Percentiles rank a stretch among this genome's conserved stretches.
Evolutionary conservation across 2,329 filamentous ascomycete species (phyloP).

Genomic region (Diaporthe humulicola): DNA sequence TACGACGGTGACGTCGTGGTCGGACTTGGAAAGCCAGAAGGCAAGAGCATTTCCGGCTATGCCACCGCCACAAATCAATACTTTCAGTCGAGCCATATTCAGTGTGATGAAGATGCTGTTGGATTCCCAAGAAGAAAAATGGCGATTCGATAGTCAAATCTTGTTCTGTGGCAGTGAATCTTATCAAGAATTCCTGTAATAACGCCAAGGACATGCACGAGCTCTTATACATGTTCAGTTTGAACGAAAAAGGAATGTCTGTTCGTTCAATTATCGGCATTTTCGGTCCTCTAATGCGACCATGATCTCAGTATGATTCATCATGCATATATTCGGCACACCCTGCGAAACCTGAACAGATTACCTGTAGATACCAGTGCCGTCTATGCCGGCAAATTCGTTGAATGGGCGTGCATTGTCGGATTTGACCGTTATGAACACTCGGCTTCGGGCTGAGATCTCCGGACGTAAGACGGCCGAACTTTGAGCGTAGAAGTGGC

Average conservation of each 20-base stretch:
- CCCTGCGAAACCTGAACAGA: background rate
- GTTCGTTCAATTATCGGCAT: background rate
- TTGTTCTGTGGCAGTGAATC: background rate
- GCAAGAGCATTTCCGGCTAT: conserved; percentile 60
- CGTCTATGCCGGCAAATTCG: background rate
- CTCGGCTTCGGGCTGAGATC: background rate
- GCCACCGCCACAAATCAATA: conserved; percentile 64
- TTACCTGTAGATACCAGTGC: background rate
- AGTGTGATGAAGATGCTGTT: background rate
- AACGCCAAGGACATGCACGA: too few species aligned
- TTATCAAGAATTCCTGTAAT: fast-evolving
- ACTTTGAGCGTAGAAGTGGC: background rate
- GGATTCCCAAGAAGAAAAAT: too few species aligned
- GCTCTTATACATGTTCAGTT: background rate
- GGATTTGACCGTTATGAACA: background rate
- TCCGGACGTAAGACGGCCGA: conserved; percentile 22
- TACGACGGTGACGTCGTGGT: conserved; percentile 57
- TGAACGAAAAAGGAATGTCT: fast-evolving
- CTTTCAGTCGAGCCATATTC: conserved; percentile 51
- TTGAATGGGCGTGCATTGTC: background rate
- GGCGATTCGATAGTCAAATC: too few species aligned
- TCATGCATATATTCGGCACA: too few species aligned
- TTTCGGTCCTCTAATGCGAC: background rate
- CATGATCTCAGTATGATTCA: background rate
- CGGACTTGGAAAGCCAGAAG: conserved; percentile 54